Evolutionary conservation across 2,329 filamentous ascomycete genomes (phyloP).

Genomic region (Septoria linicola): DNA sequence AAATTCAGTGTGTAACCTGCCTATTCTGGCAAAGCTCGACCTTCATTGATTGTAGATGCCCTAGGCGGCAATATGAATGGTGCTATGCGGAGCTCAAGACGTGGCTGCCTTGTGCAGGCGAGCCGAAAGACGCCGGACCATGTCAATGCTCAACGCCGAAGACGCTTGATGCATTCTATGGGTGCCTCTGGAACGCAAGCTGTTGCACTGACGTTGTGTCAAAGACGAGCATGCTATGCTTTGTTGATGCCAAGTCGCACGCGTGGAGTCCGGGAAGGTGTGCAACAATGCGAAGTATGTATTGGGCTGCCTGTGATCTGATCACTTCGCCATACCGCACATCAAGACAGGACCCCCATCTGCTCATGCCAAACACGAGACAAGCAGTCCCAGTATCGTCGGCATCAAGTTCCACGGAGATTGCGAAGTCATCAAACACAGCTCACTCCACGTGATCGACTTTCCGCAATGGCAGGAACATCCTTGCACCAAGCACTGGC

Average conservation of each 20-base stretch:
- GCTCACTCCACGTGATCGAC: background rate
- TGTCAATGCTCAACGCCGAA: too few relatives aligned
- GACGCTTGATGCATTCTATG: too few relatives aligned
- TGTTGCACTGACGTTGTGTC: background rate
- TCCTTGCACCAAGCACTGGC: constrained; percentile 5
- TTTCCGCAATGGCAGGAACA: background rate
- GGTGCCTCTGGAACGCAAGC: background rate
- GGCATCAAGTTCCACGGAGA: background rate
- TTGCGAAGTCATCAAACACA: background rate
- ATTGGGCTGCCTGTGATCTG: background rate
- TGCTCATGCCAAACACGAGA: background rate
- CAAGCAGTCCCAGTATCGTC: background rate
- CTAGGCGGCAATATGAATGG: background rate
- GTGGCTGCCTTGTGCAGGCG: too few relatives aligned
- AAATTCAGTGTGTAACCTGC: background rate
- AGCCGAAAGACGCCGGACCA: too few relatives aligned
- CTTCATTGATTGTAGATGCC: background rate
- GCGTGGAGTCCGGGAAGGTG: background rate
- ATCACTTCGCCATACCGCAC: background rate
- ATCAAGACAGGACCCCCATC: background rate
- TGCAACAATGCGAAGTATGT: background rate
- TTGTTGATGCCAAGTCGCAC: background rate
- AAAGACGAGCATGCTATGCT: background rate
- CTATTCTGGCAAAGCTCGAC: background rate
- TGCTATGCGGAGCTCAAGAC: background rate